Evolutionary conservation across 176 grass and related monocot genomes (phyloP), one percentile per base, ranked within the genome.

Genomic region (Phyllostachys edulis): DNA sequence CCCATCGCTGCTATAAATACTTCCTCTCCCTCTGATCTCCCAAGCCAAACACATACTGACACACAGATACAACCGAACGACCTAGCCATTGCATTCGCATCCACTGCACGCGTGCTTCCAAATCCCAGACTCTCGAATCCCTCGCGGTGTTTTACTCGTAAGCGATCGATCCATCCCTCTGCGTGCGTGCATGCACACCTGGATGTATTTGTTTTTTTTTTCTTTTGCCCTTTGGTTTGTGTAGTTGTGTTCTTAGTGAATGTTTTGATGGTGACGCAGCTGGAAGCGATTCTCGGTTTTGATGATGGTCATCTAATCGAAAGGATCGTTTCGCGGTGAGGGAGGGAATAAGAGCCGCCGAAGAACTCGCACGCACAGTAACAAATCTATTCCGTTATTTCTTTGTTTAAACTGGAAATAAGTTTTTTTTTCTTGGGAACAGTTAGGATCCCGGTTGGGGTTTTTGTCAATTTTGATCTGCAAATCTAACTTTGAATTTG

Each of bases 281-380:
- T 70, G 24, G 36, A 51, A 13, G 56, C 1, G 1, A 24, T 73
- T 38, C 42, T 14, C 27, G 4, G 59, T 1, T 79, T 87, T 79
- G 89, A 75, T 75, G 84, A 68, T 83, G 84, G 59, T 61, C 84
- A 75, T 90, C 89, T 90, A 83, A 77, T 56, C 9, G 17, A 52
- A 41, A 50, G 42, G 67, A 78, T 87, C 69, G n/a, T 18, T n/a
- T 18, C 16, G 24, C 72, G 6, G 4, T 5, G 42, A 62, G 62
- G 67, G 78, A n/a, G 72, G 68, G 57, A 82, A 24, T 39, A 59
- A 56, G 38, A 46, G 16, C 67, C 38, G 39, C 84, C 67, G 24
- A 77, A 77, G 66, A 77, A 90, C 27, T 3, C 37, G 56, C 67
- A 29, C 56, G 56, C 59, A 26, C 39, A 50, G 85, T 87, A 34